Conservation (phyloP, 306 rosid species). For the Urtica urens region DNA sequence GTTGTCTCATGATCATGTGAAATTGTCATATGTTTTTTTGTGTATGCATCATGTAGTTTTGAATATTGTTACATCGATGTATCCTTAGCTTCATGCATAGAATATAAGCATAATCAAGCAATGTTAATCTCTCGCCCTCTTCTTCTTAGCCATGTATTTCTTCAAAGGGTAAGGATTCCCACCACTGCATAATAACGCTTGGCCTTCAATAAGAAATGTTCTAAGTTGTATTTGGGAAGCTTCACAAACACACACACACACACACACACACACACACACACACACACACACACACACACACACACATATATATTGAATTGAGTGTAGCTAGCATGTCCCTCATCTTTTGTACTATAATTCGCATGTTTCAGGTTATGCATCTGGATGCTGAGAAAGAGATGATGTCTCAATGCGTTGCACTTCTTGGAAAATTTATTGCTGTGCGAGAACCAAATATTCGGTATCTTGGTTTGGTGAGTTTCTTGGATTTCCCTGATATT, state of each 20-base stretch:
- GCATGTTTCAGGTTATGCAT: conserved; percentile 82
- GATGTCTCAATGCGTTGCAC: conserved; percentile 99
- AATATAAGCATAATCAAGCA: no score
- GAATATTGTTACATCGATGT: no score
- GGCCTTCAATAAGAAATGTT: background rate
- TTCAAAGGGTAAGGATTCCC: background rate
- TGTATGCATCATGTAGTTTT: no score
- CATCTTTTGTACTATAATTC: conserved; percentile 14
- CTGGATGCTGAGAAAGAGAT: conserved; percentile 99
- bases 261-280: no score
- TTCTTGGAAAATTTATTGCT: conserved; percentile 97
- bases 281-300: no score
- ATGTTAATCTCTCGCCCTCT: background rate
- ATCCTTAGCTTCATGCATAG: no score
- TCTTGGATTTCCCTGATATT: conserved; percentile 6
- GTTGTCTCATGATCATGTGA: no score
- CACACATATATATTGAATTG: no score
- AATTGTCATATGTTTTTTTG: no score
- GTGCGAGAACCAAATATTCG: conserved; percentile 99
- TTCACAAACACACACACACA: no score
- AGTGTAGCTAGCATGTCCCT: conserved; percentile 2
- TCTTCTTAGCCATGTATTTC: background rate
- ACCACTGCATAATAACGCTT: background rate
- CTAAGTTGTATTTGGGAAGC: background rate
- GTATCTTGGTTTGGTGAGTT: conserved; percentile 92